Percentiles rank a stretch among this genome's conserved stretches.
Conservation (phyloP, 2,329 filamentous ascomycete genomes). For the Alternaria infectoria region DNA sequence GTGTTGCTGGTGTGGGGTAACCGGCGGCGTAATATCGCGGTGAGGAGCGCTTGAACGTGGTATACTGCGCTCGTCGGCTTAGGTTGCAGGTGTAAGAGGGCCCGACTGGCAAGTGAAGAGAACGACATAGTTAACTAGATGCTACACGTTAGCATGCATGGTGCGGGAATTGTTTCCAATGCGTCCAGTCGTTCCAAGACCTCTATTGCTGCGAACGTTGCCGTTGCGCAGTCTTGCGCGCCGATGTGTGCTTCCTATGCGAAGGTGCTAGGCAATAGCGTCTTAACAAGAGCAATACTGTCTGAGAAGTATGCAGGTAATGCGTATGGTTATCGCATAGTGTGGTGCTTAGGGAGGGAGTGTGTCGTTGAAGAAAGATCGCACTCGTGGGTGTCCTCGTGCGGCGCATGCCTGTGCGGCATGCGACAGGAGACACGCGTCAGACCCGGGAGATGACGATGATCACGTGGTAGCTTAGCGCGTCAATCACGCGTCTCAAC, state of each 20-base stretch:
- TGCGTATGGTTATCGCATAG: rapidly evolving
- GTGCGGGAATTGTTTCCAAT: rapidly evolving
- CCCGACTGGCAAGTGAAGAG: background rate
- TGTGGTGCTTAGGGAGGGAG: background rate
- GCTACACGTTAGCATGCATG: background rate
- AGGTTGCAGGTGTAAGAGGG: background rate
- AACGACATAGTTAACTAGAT: background rate
- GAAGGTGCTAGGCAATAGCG: background rate
- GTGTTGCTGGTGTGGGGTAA: background rate
- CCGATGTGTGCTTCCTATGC: background rate
- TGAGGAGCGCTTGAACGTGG: background rate
- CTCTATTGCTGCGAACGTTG: background rate
- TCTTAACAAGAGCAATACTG: background rate
- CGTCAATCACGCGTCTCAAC: background rate
- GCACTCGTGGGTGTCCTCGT: background rate
- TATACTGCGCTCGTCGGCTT: background rate
- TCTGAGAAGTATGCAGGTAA: background rate
- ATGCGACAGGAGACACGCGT: background rate
- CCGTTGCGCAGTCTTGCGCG: background rate
- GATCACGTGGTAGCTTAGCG: background rate
- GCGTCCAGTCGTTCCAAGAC: background rate
- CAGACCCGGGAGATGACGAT: background rate
- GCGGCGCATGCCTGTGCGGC: no score
- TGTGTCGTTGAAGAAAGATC: background rate
- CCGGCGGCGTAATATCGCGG: background rate